Evolutionary conservation across 225 moss, liverwort and hornwort genomes (phyloP).

Genomic region (Pleurozium schreberi): DNA sequence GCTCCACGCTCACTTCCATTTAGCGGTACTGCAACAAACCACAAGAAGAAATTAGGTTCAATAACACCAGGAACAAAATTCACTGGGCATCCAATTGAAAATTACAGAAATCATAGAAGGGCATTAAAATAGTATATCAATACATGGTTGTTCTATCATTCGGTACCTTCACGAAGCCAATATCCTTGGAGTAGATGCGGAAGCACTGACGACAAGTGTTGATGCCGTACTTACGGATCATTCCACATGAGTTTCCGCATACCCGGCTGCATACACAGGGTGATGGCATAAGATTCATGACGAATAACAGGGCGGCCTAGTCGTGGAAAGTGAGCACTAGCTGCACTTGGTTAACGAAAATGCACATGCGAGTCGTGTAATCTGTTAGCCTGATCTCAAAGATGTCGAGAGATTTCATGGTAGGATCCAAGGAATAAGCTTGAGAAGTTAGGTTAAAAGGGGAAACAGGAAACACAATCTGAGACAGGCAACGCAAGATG

Average conservation of each 20-base stretch:
- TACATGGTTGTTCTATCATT: neutral
- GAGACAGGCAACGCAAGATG: neutral
- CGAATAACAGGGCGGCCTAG: neutral
- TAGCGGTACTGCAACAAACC: constrained; percentile 26
- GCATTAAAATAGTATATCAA: too few relatives aligned
- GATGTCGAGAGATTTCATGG: neutral
- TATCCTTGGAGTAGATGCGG: constrained; percentile 52
- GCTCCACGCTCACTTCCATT: constrained; percentile 8
- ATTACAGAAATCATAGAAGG: neutral
- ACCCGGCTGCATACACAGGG: constrained; percentile 21
- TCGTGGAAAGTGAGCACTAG: neutral
- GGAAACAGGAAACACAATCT: neutral
- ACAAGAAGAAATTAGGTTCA: neutral
- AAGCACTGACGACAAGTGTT: constrained; percentile 64
- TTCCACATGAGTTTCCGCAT: constrained; percentile 45
- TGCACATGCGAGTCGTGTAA: neutral
- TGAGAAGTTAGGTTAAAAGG: too few relatives aligned
- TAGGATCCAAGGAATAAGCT: neutral
- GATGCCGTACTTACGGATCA: constrained; percentile 61
- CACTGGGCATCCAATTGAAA: too few relatives aligned
- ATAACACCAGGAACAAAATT: neutral
- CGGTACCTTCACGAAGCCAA: constrained; percentile 23
- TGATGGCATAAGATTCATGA: neutral
- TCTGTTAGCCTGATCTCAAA: neutral
- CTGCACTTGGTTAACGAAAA: too few relatives aligned